These are phyloP conservation scores for Aspergillus campestris DNA, from an alignment of 495 filamentous ascomycete species.

Conservation along the genomic window DNA sequence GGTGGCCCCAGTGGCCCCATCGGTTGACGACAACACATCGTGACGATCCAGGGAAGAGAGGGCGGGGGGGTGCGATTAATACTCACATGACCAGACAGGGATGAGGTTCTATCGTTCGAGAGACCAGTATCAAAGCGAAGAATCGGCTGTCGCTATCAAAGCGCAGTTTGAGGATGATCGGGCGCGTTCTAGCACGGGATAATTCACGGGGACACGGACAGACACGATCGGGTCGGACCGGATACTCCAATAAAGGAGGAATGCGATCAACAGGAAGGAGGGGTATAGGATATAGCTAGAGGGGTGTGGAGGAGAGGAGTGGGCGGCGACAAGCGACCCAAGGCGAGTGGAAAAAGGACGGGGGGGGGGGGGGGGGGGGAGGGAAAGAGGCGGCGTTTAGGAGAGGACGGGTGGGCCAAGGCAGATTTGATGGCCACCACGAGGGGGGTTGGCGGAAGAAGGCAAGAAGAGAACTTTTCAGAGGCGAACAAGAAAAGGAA, in stretches of 20 bases:
- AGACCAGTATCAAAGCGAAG: constrained; percentile 4
- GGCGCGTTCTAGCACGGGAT: too few relatives aligned
- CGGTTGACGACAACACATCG: constrained; percentile 7
- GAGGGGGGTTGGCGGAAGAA: constrained; percentile 7
- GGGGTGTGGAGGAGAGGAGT: neutral
- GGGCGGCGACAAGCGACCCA: constrained; percentile 29
- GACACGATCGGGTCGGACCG: too few relatives aligned
- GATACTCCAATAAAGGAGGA: neutral
- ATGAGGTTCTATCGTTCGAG: constrained; percentile 6
- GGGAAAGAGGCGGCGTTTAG: constrained; percentile 24
- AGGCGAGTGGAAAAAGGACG: constrained; percentile 24
- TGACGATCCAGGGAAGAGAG: neutral
- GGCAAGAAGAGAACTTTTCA: neutral
- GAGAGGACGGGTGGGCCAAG: constrained; percentile 11
- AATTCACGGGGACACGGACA: too few relatives aligned
- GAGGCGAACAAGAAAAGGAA: neutral
- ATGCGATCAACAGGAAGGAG: constrained; percentile 13
- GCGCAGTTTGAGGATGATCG: neutral
- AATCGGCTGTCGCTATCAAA: constrained; percentile 10
- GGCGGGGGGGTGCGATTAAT: constrained; percentile 1
- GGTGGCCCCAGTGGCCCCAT: neutral
- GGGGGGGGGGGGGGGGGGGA: constrained; percentile 23
- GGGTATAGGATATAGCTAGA: neutral
- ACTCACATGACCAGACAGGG: constrained; percentile 3
- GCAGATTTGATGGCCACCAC: neutral